Evolutionary conservation across 2,329 filamentous ascomycete species (phyloP).

Genomic region (Cercospora beticola): DNA sequence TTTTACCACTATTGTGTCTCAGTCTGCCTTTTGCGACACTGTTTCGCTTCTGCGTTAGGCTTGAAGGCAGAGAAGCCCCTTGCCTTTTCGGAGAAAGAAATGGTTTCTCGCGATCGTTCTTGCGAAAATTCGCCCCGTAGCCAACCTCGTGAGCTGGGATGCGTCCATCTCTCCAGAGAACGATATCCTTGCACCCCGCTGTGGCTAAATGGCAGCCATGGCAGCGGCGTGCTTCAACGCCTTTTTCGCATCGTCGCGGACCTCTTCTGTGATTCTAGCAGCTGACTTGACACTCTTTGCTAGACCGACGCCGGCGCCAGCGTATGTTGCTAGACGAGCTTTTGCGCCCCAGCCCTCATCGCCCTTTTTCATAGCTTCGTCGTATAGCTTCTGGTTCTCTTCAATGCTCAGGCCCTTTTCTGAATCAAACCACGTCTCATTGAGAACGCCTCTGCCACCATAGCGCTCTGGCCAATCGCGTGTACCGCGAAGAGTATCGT

Average conservation of each 20-base stretch:
- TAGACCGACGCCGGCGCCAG: conserved; percentile 61
- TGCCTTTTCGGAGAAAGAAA: neutral
- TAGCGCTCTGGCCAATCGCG: conserved; percentile 58
- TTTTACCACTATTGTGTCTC: neutral
- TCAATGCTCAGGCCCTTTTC: conserved; percentile 43
- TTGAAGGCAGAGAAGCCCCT: neutral
- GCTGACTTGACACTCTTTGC: conserved; percentile 53
- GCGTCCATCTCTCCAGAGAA: neutral
- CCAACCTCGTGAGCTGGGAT: neutral
- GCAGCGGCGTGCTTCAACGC: conserved; percentile 33
- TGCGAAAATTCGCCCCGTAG: neutral
- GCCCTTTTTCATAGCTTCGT: conserved; percentile 51
- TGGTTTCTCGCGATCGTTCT: neutral
- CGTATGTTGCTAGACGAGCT: conserved; percentile 62
- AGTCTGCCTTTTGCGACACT: too few relatives aligned
- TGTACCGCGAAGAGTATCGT: conserved; percentile 57
- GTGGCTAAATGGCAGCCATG: neutral
- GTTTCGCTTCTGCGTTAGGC: neutral
- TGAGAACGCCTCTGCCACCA: conserved; percentile 59
- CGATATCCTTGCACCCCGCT: neutral
- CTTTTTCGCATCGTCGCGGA: conserved; percentile 42
- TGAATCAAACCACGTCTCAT: conserved; percentile 51
- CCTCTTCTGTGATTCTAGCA: conserved; percentile 53
- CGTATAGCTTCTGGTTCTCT: conserved; percentile 48
- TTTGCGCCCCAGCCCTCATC: conserved; percentile 55